Evolutionary conservation across 108 stramenopile genomes (phyloP).

Genomic region (Nitzschia sp.): DNA sequence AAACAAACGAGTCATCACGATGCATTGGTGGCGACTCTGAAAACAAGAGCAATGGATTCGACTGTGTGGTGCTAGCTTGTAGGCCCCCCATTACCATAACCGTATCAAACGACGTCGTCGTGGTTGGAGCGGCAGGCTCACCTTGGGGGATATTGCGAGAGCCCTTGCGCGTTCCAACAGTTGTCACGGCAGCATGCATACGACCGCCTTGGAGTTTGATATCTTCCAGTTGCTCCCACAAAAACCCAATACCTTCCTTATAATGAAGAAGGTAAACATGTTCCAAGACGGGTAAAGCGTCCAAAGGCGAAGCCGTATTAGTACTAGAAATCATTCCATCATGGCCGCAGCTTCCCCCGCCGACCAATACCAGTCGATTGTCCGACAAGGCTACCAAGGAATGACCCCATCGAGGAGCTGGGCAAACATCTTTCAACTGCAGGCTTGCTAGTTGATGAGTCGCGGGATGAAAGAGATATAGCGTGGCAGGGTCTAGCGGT

Average conservation of each 20-base stretch:
- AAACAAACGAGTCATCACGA: slow-evolving; percentile 30
- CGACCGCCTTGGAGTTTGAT: background rate
- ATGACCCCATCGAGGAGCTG: slow-evolving; percentile 76
- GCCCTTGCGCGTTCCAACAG: background rate
- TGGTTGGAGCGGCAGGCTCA: background rate
- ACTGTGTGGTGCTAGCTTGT: slow-evolving; percentile 17
- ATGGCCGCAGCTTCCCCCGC: slow-evolving; percentile 1
- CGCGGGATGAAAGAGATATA: slow-evolving; percentile 19
- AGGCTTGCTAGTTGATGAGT: slow-evolving; percentile 21
- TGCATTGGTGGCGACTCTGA: slow-evolving; percentile 3
- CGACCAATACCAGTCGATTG: slow-evolving; percentile 12
- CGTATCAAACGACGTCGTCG: slow-evolving; percentile 3
- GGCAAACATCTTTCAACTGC: slow-evolving; percentile 37
- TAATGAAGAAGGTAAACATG: slow-evolving; percentile 31
- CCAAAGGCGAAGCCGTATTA: no score
- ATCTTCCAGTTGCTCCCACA: background rate
- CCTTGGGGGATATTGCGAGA: background rate
- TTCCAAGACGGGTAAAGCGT: slow-evolving; percentile 16
- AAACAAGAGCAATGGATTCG: slow-evolving; percentile 38
- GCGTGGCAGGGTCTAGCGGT: slow-evolving; percentile 28
- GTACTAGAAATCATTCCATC: no score
- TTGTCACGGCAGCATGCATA: background rate
- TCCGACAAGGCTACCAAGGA: slow-evolving; percentile 49
- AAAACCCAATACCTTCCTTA: background rate
- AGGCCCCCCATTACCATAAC: slow-evolving; percentile 34